These are phyloP conservation scores for Thelonectria olida DNA, from an alignment of 2,329 filamentous ascomycete genomes.

Conservation along the genomic window DNA sequence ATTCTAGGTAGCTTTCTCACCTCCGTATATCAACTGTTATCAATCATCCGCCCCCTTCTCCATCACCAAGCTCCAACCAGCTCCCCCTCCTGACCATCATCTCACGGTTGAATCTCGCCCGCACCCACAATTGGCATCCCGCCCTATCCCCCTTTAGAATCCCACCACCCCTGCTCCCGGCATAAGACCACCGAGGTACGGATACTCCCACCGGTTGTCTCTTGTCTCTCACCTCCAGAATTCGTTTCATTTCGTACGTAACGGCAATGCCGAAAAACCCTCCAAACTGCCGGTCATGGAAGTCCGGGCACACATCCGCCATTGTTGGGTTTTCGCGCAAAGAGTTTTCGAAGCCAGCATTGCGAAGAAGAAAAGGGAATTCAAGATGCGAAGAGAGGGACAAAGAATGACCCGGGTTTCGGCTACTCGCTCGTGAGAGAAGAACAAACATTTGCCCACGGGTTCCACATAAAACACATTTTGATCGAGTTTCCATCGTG, in stretches of 20 bases:
- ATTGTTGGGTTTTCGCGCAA: too few species aligned
- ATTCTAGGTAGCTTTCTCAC: not conserved
- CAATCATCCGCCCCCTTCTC: not conserved
- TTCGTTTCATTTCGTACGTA: not conserved
- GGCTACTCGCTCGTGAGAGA: slow-evolving; percentile 2
- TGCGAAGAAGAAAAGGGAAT: not conserved
- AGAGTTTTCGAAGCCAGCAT: not conserved
- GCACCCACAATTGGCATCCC: slow-evolving; percentile 31
- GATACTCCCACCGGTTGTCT: not conserved
- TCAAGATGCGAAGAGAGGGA: not conserved
- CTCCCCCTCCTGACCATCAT: slow-evolving; percentile 18
- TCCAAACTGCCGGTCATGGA: slow-evolving; percentile 8
- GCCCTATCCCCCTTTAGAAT: slow-evolving; percentile 29
- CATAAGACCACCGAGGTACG: slow-evolving; percentile 36
- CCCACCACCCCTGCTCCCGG: slow-evolving; percentile 20
- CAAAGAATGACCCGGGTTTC: slow-evolving; percentile 8
- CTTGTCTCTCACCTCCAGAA: too few species aligned
- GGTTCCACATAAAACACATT: slow-evolving; percentile 17
- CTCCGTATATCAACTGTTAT: not conserved
- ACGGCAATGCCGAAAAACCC: not conserved
- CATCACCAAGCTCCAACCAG: slow-evolving; percentile 6
- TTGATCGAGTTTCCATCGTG: slow-evolving; percentile 15
- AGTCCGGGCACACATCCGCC: slow-evolving; percentile 13
- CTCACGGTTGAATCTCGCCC: not conserved
- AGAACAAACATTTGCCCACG: slow-evolving; percentile 3